These are phyloP conservation scores for Amylocarpus encephaloides DNA, from an alignment of 2,329 filamentous ascomycete genomes.

Conservation along the genomic window DNA sequence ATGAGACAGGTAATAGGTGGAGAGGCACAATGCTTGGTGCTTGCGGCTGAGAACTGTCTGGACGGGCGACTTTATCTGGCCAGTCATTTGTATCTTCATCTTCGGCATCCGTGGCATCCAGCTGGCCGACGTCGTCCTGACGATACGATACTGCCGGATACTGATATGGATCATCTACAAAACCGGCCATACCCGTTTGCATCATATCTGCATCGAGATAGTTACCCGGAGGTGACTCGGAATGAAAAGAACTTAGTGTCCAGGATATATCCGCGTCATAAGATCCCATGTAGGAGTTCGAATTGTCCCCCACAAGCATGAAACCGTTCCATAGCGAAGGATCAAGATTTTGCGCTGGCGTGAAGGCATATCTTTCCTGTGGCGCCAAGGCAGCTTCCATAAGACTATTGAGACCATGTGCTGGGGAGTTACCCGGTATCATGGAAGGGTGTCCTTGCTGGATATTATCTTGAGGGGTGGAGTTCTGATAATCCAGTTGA, in stretches of 20 bases:
- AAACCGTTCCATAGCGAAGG: slow-evolving; percentile 25
- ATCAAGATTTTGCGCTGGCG: slow-evolving; percentile 18
- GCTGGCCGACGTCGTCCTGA: slow-evolving; percentile 9
- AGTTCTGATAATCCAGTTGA: slow-evolving; percentile 1
- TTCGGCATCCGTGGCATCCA: slow-evolving; percentile 21
- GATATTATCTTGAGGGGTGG: background rate
- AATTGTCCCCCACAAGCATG: slow-evolving; percentile 22
- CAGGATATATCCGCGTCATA: slow-evolving; percentile 30
- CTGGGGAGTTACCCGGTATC: slow-evolving; percentile 4
- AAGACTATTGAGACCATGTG: slow-evolving; percentile 25
- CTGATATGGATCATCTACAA: slow-evolving; percentile 16
- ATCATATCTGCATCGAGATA: slow-evolving; percentile 16
- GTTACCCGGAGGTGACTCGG: slow-evolving; percentile 19
- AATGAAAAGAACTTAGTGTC: slow-evolving; percentile 22
- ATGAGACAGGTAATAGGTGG: slow-evolving; percentile 18
- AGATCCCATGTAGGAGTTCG: slow-evolving; percentile 24
- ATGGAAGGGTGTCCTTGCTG: slow-evolving; percentile 3
- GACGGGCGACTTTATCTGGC: slow-evolving; percentile 23
- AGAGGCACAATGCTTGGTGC: slow-evolving; percentile 17
- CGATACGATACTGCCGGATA: slow-evolving; percentile 16
- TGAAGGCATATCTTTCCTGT: slow-evolving; percentile 13
- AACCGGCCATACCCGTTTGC: slow-evolving; percentile 13
- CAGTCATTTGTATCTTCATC: slow-evolving; percentile 26
- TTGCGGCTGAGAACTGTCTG: slow-evolving; percentile 9
- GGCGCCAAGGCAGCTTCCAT: slow-evolving; percentile 27